These are phyloP conservation scores for Penicillium brevicompactum DNA, from an alignment of 2,329 filamentous ascomycete species.

Conservation along the genomic window DNA sequence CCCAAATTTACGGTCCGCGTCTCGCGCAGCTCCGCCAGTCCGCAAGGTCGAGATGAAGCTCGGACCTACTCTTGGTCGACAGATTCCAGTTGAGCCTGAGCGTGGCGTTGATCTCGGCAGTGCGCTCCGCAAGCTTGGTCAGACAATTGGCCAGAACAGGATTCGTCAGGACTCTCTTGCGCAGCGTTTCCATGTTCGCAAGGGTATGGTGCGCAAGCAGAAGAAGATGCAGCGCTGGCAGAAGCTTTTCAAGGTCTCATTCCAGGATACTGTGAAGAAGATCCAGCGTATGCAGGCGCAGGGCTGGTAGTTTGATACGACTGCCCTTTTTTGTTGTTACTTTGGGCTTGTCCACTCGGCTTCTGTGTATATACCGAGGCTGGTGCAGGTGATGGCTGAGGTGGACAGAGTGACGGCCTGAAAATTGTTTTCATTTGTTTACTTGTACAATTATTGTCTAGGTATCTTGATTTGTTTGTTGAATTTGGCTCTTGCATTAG, in stretches of 20 bases:
- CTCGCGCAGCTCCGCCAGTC: conserved; percentile 15
- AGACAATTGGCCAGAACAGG: conserved; percentile 33
- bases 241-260: conserved; percentile 48
- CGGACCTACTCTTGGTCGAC: conserved; percentile 40
- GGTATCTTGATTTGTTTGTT: conserved; percentile 13
- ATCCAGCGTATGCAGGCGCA: conserved; percentile 49
- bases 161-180: conserved; percentile 32
- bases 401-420: conserved; percentile 10
- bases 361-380: conserved; percentile 19
- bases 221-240: conserved; percentile 43
- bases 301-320: conserved; percentile 42
- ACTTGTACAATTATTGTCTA: conserved; percentile 21
- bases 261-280: conserved; percentile 43
- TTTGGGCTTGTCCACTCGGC: conserved; percentile 11
- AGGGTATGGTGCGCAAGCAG: conserved; percentile 46
- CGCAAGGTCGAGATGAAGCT: conserved; percentile 39
- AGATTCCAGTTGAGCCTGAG: conserved; percentile 38
- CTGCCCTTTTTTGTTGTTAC: not conserved
- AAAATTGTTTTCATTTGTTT: conserved; percentile 16
- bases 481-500: conserved; percentile 19
- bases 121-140: conserved; percentile 32
- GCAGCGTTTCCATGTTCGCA: conserved; percentile 47
- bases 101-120: conserved; percentile 31
- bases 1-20: conserved; percentile 9
- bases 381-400: conserved; percentile 7